Base-by-base conservation (phyloP, 2,329 filamentous ascomycete species). In the Plectosphaerella sp. region DNA sequence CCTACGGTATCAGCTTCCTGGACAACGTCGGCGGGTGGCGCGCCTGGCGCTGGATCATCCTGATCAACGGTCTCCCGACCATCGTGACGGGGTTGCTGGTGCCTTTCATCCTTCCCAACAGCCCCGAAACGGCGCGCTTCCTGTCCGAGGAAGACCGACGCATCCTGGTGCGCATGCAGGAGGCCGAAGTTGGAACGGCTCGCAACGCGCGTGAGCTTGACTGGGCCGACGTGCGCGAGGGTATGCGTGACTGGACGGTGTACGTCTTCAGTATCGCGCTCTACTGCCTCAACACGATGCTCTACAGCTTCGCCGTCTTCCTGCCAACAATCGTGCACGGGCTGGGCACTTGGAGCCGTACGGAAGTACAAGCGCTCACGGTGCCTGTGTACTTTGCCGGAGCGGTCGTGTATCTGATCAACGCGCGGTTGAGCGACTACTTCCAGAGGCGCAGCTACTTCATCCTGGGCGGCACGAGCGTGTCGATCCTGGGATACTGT, bases 41-140 rank as follows among this genome's bases (percentile, higher is more conserved):
- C n/a, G 84, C 80, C 1, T 88, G 85, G 85, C 69, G 84, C 47
- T 88, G 84, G 84, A 83, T 87, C 54, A 73, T 87, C 64, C 78
- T 82, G 50, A 63, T 83, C 41, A 69, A 76, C 61, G 84, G 84
- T 0, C 66, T 85, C 2, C 79, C 78, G 0, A 77, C 78, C 1
- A 70, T 86, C 18, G 37, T 84, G 4, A 64, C 83, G 1, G 84
- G 82, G 0, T 61, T 83, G 2, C 63, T 70, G 0, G 76, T 76
- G 3, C 82, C 75, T 66, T 84, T 80, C 47, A 61, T 80, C 25
- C 67, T 88, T 0, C 79, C 84, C 3, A 79, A 87, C 61, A 73
- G 73, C 10, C 82, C 83, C 0, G 75, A 79, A 46, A 81, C 76
- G 0, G 83, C 84, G 18, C 59, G 64, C 46, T 77, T 74, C 64